phyloP scores from a whole-genome alignment of 805 yeast genomes.

The Metschnikowia colocasiae region DNA sequence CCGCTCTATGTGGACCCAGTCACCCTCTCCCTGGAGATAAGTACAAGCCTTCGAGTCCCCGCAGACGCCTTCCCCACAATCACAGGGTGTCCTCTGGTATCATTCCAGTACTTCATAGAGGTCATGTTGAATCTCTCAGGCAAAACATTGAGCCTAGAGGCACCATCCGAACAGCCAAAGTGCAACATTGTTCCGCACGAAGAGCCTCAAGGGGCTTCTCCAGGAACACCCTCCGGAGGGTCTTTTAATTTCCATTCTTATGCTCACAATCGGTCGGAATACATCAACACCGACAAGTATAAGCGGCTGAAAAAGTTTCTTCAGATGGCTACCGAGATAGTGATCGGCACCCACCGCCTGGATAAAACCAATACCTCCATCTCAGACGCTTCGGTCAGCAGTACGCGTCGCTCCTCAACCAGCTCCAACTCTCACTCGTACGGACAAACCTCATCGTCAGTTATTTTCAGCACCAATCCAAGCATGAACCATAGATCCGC shows the following conservation, averaged over 20 bases:
- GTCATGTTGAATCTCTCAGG: conserved; percentile 78
- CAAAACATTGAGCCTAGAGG: conserved; percentile 37
- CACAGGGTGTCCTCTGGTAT: conserved; percentile 61
- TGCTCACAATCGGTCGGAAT: conserved; percentile 33
- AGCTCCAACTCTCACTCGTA: conserved; percentile 2
- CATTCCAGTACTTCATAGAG: conserved; percentile 83
- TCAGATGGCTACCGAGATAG: conserved; percentile 74
- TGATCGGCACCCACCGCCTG: conserved; percentile 74
- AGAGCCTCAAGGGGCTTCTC: conserved; percentile 9
- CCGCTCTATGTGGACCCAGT: conserved; percentile 77
- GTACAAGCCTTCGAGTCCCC: conserved; percentile 68
- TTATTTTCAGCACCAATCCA: background rate
- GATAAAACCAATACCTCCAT: conserved; percentile 5
- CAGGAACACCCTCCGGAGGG: conserved; percentile 9
- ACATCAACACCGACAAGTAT: conserved; percentile 75
- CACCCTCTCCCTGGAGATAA: conserved; percentile 52
- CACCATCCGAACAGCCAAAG: conserved; percentile 17
- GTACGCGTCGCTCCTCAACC: conserved; percentile 1
- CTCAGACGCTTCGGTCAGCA: conserved; percentile 2
- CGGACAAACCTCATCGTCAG: background rate
- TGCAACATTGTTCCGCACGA: conserved; percentile 11
- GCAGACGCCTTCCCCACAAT: conserved; percentile 85
- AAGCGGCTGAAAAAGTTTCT: conserved; percentile 74
- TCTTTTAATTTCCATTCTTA: conserved; percentile 23
- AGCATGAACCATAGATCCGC: background rate